phyloP scores from a whole-genome alignment of 148 eudicot genomes.

The Spergularia bocconei region DNA sequence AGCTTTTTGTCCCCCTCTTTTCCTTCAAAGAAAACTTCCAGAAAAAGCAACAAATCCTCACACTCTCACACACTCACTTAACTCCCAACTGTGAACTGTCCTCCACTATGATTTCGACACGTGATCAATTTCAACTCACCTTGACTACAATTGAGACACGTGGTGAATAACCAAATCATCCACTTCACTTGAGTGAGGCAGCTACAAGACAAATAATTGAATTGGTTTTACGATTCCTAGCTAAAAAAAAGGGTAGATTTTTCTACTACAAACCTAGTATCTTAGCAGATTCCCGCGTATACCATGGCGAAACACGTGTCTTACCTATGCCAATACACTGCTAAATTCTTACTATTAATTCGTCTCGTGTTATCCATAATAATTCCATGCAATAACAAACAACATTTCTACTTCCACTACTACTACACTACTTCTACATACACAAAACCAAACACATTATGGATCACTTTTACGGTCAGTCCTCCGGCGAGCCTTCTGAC shows the following conservation, averaged over 20 bases:
- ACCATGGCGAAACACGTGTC: conserved; percentile 21
- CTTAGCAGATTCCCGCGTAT: conserved; percentile 12
- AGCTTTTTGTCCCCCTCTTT: conserved; percentile 19
- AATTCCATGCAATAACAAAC: not conserved
- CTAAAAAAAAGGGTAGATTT: no score
- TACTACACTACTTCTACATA: not conserved
- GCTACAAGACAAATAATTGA: conserved; percentile 11
- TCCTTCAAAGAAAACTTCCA: conserved; percentile 18
- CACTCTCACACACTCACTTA: not conserved
- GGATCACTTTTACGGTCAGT: conserved; percentile 5
- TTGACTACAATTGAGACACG: not conserved
- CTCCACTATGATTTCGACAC: conserved; percentile 7
- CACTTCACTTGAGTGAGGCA: not conserved
- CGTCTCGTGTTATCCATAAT: not conserved
- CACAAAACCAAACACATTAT: not conserved
- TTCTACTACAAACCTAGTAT: not conserved
- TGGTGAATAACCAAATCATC: not conserved
- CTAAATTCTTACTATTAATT: not conserved
- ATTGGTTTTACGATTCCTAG: not conserved
- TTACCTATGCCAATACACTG: not conserved
- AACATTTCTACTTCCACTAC: not conserved
- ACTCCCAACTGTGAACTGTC: not conserved
- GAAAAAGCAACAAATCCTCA: not conserved
- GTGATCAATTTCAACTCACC: not conserved
- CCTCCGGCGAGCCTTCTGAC: conserved; percentile 23